A percentile compares a stretch with the other conserved stretches of the same genome.
Conservation (phyloP, 768 basidiomycete genomes). For the Leccinum disarticulatum region DNA sequence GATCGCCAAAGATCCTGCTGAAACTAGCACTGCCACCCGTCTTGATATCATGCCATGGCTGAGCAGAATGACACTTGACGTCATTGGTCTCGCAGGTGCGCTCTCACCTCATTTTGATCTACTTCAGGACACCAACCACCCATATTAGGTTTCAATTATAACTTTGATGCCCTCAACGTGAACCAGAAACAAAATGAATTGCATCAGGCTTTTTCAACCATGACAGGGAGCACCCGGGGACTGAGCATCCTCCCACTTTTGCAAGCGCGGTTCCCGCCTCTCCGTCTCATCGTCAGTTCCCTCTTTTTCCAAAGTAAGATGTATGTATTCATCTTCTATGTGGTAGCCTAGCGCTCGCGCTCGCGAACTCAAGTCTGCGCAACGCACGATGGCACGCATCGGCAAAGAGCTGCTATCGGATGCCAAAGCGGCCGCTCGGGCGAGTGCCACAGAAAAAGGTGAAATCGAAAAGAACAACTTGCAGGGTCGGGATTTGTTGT, state of each 20-base stretch:
- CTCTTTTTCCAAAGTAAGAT: not conserved
- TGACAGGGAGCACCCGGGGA: slow-evolving; percentile 13
- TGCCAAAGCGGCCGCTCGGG: slow-evolving; percentile 44
- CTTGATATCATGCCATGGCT: slow-evolving; percentile 37
- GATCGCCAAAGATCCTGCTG: slow-evolving; percentile 25
- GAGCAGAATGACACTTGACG: slow-evolving; percentile 36
- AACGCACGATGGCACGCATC: slow-evolving; percentile 47
- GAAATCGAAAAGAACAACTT: slow-evolving; percentile 36
- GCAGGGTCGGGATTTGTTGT: slow-evolving; percentile 51
- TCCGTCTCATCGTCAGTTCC: slow-evolving; percentile 40
- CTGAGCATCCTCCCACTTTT: slow-evolving; percentile 31
- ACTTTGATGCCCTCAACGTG: slow-evolving; percentile 32
- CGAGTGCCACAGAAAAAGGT: slow-evolving; percentile 21
- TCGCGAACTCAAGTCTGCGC: slow-evolving; percentile 27
- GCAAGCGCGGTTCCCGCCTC: slow-evolving; percentile 34
- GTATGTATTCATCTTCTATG: not conserved
- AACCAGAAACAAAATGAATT: slow-evolving; percentile 29
- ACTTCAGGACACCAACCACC: not conserved
- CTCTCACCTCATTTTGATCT: not conserved
- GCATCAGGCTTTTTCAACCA: slow-evolving; percentile 30
- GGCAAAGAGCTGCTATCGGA: slow-evolving; percentile 46
- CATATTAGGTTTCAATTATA: slow-evolving; percentile 37
- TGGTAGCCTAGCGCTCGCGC: slow-evolving; percentile 23
- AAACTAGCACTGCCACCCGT: not conserved
- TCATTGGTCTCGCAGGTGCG: slow-evolving; percentile 38